Base-by-base conservation (phyloP, 1,284 basidiomycete species). In the Pseudomicrostroma phylloplanum region DNA sequence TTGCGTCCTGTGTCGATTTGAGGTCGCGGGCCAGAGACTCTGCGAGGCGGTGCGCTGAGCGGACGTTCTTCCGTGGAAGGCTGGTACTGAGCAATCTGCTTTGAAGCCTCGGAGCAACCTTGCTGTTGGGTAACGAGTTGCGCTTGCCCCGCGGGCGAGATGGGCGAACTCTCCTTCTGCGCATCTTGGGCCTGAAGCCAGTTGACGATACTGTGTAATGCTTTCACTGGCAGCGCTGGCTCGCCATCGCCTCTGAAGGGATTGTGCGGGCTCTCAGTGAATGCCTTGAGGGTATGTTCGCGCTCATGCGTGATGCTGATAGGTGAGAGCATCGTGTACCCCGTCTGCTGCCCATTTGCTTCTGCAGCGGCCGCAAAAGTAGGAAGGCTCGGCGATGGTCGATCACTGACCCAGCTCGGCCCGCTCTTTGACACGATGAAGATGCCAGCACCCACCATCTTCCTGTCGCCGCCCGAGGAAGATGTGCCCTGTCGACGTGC, bases 341-440 rank as follows among this genome's bases (percentile, higher is more conserved):
- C 6, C 43, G 43, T 6, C 43, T 48, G 43, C 17, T n/a, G 43
- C 12, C 4, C 43, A 48, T 48, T 48, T 48, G 43, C 17, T 13
- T 17, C 21, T 17, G 43, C 43, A 48, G 21, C 17, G 43, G 17
- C 43, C 4, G 43, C 17, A 48, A 21, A 48, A 6, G 30, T 36
- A 9, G 30, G 30, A 3, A 36, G 9, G 30, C 30, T 36, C 9
- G 30, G 30, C 30, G 30, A 36, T 36, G 30, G 30, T 36, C 43
- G 43, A 21, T 48, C 43, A 21, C 43, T 48, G 21, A 48, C 21
- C 43, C 43, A 48, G 43, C 43, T 48, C 6, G 43, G 43, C 17
- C 43, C 43, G 12, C 43, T 48, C 21, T 48, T 48, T 13, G 43
- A 48, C 12, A 48, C 43, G 43, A 48, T 48, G 12, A 48, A 48